Evolutionary conservation across 331 rosid species (phyloP), one percentile per base, ranked within the genome.

Genomic region (Pyracantha coccinea): DNA sequence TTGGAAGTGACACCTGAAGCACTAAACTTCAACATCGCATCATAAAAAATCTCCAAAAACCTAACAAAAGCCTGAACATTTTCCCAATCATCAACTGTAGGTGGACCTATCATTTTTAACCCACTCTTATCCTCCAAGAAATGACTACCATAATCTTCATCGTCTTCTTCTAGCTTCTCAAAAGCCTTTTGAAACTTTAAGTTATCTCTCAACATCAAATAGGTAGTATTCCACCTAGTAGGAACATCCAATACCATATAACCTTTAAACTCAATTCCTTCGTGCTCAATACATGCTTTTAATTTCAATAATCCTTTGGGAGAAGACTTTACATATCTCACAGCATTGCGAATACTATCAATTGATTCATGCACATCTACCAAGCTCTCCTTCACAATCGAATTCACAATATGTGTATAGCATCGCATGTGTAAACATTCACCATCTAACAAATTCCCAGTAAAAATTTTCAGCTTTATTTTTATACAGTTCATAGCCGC

Each of bases 151-250:
- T 41, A 62, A 16, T 13, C 23, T 44, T 64, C 17, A 31, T 68
- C 61, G 3, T 50, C 65, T 16, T 10, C 53, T 57, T 19, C 54
- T 45, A 74, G 50, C 25, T 58, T 8, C 61, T 47, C 65, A 60
- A 77, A 77, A 4, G 70, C 69, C 35, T 60, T 69, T 28, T 60
- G 53, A 35, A 77, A 69, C 29, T 32, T 69, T 59, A 57, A 5
- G 5, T 63, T 54, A 21, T 8, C 24, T 25, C 63, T 58, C 28
- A 77, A 29, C 81, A 77, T 69, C 21, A 27, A 15, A 10, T 27
- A 77, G 21, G 76, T 69, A 3, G 69, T 58, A 13, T 77, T 60
- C 71, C 75, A 77, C 61, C 52, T 45, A 6, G 38, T 59, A 11
- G 35, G 53, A 12, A 45, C 35, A 29, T 77, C 71, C 29, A 59